These are phyloP conservation scores for Tylopilus rubrobrunneus DNA, from an alignment of 768 basidiomycete species.

Conservation along the genomic window DNA sequence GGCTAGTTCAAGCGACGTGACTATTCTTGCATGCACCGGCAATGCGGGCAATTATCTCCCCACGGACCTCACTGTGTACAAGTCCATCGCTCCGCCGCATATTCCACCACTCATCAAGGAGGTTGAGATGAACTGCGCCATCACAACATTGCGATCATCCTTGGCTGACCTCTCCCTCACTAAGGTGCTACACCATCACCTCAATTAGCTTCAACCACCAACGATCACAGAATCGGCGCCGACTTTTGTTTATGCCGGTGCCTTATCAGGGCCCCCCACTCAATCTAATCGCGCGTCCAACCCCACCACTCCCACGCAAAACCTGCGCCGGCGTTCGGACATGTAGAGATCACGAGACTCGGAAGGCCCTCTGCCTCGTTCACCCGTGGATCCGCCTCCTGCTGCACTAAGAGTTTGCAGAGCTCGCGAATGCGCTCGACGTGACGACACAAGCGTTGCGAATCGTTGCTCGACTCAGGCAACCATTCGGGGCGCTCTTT, in stretches of 20 bases:
- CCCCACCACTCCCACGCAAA: neutral
- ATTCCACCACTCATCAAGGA: too few species aligned
- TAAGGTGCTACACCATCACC: neutral
- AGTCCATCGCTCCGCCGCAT: too few species aligned
- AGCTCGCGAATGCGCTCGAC: neutral
- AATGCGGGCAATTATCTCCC: neutral
- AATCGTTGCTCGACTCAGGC: neutral
- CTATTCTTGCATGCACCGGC: neutral
- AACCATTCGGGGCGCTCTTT: neutral
- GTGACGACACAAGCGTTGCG: neutral
- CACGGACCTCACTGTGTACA: neutral
- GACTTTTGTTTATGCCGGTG: too few species aligned
- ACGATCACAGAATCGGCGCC: neutral
- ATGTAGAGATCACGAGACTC: neutral
- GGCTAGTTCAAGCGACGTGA: neutral
- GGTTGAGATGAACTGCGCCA: neutral
- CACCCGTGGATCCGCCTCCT: neutral
- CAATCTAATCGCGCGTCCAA: too few species aligned
- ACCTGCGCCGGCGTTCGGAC: neutral
- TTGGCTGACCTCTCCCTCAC: neutral
- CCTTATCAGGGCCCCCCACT: too few species aligned
- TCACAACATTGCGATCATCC: neutral
- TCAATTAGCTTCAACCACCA: neutral
- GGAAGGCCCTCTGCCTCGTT: neutral
- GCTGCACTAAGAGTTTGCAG: neutral